Evolutionary conservation across 345 rosid genomes (phyloP), one percentile per base, ranked within the genome.

Genomic region (Eucalyptus microcorys): DNA sequence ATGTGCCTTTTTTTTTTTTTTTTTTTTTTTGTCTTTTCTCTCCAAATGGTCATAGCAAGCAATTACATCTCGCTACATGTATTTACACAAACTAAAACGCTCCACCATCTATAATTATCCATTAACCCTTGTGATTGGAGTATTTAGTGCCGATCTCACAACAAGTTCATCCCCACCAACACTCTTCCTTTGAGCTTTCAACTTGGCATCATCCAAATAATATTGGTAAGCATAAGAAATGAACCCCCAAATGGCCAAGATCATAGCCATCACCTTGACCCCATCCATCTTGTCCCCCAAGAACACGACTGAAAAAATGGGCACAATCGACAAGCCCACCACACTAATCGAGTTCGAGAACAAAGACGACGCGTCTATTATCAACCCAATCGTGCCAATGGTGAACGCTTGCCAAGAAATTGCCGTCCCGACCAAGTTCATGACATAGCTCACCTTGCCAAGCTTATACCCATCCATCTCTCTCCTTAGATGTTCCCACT

Each of bases 231-330:
- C 84, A 85, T 92, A 94, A 2, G 93, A 93, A 79, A 90, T 17
- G 53, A 92, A 92, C 19, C 94, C 96, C 96, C 91, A 92, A 24
- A 92, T 34, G 85, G 93, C 93, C 89, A 93, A 61, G 32, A 90
- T 84, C 90, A 94, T 87, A 15, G 95, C 88, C n/a, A 92, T 49
- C 10, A 47, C 90, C 86, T 93, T 94, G 1, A 91, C 40, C 8
- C 93, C 94, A 24, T 88, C 87, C 92, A 94, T 90, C 53, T 87
- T 89, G 24, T 94, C 96, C 10, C 90, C 76, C 86, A 91, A 93
- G 86, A 93, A 43, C 61, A 93, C 68, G 71, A 92, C 94, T 2
- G 95, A 93, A 5, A 92, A 2, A 37, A 92, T 79, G 4, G 95
- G 94, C 85, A 92, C 90, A 5, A 92, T 68, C 4, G 94, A 93